phyloP scores from a whole-genome alignment of 2,329 filamentous ascomycete species.

The Neonectria hederae region DNA sequence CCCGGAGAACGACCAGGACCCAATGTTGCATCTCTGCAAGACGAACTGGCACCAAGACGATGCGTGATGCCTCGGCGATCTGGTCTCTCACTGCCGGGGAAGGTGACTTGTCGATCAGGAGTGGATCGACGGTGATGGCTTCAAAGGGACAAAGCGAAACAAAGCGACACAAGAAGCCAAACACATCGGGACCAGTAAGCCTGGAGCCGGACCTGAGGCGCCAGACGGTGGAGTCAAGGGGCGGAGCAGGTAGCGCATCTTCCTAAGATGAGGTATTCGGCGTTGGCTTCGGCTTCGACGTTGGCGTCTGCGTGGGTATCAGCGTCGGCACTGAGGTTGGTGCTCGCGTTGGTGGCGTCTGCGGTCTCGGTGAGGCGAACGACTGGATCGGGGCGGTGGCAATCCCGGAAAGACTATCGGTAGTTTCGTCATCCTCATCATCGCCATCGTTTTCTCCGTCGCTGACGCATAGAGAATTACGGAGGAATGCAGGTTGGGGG shows the following conservation, averaged over 20 bases:
- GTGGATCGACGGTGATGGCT: neutral
- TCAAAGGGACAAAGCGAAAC: neutral
- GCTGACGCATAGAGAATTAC: neutral
- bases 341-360: neutral
- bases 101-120: neutral
- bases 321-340: neutral
- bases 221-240: neutral
- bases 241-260: neutral
- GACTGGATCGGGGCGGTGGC: neutral
- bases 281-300: neutral
- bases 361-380: neutral
- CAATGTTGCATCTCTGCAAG: neutral
- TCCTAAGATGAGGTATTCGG: neutral
- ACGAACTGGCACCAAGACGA: neutral
- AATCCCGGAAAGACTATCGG: neutral
- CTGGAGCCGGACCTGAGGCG: neutral
- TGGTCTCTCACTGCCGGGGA: neutral
- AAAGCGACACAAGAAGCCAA: neutral
- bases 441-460: neutral
- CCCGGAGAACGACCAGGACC: neutral
- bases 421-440: neutral
- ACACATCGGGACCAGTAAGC: neutral
- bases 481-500: neutral
- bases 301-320: neutral
- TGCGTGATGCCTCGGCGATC: neutral